Evolutionary conservation across 306 rosid species (phyloP), one percentile per base, ranked within the genome.

Genomic region (Nissolia schottii): DNA sequence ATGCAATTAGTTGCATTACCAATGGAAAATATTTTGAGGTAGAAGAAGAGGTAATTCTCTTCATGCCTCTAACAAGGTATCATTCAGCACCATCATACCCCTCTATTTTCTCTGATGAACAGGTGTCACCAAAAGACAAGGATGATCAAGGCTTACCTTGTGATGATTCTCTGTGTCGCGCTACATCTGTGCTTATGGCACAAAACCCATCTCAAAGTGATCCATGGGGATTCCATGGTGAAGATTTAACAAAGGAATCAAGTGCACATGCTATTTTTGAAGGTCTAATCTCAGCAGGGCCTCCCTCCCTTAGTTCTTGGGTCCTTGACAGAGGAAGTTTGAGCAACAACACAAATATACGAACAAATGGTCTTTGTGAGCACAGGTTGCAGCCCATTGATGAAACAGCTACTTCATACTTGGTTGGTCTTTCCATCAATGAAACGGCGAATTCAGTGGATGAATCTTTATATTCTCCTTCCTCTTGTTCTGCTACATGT

Each of bases 1-100:
- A n/a, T n/a, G n/a, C 46, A 49, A 74, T 67, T 41, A 75, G 71
- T 34, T 41, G 28, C 24, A 61, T 48, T 70, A 25, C 54, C 35
- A 83, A 45, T 45, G 85, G 71, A 29, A 85, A 84, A 67, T 37
- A 74, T 74, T 64, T 64, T 41, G 67, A 57, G 0, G 67, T 72
- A 56, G n/a, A 95, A 23, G 99, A 94, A 78, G 97, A 95, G 81
- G 96, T 91, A 22, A 95, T 95, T 85, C 92, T 95, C 57, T 95
- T 95, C 79, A 86, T 88, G 81, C 99, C 99, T 46, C 92, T 91
- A 46, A 71, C 79, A 13, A 89, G 97, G 79, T 83, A 85, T 35
- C 83, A 94, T 55, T 94, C 98, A 22, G 98, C 86, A 54, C 97
- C 98, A 15, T 50, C 84, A 37, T 77, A 71, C 48, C 78, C 87